A percentile compares a stretch with the other conserved stretches of the same genome.
These are phyloP conservation scores for Lepiota brunneoincarnata DNA, from an alignment of 768 basidiomycete genomes.

Conservation along the genomic window DNA sequence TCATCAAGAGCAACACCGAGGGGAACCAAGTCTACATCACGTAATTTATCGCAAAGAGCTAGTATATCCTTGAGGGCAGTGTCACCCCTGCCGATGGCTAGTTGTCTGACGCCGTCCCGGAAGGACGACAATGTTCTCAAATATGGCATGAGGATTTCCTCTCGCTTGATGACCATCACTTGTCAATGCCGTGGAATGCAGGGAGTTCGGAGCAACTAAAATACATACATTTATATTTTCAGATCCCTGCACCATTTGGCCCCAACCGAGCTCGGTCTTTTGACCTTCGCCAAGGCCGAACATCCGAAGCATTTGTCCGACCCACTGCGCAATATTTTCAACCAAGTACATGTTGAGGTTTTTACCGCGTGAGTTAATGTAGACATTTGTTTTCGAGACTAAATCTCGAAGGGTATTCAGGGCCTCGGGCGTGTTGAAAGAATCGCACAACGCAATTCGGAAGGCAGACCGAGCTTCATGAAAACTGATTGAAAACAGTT, in stretches of 20 bases:
- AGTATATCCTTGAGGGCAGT: slow-evolving; percentile 77
- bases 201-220: background rate
- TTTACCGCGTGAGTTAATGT: slow-evolving; percentile 68
- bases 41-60: slow-evolving; percentile 81
- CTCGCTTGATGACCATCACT: slow-evolving; percentile 49
- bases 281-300: slow-evolving; percentile 78
- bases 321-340: slow-evolving; percentile 64
- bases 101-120: slow-evolving; percentile 81
- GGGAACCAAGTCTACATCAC: slow-evolving; percentile 89
- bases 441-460: slow-evolving; percentile 88
- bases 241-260: slow-evolving; percentile 49
- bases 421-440: slow-evolving; percentile 92
- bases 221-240: slow-evolving; percentile 51
- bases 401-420: slow-evolving; percentile 75
- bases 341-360: slow-evolving; percentile 61
- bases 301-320: slow-evolving; percentile 70
- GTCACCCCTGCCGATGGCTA: slow-evolving; percentile 74
- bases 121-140: slow-evolving; percentile 82
- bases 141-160: slow-evolving; percentile 87
- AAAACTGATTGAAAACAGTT: slow-evolving; percentile 44
- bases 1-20: slow-evolving; percentile 96
- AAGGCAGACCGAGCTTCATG: slow-evolving; percentile 74
- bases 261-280: slow-evolving; percentile 81
- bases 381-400: slow-evolving; percentile 83
- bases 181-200: slow-evolving; percentile 13